Base-by-base conservation (phyloP, 2,329 filamentous ascomycete species). In the Aspergillus versicolor region DNA sequence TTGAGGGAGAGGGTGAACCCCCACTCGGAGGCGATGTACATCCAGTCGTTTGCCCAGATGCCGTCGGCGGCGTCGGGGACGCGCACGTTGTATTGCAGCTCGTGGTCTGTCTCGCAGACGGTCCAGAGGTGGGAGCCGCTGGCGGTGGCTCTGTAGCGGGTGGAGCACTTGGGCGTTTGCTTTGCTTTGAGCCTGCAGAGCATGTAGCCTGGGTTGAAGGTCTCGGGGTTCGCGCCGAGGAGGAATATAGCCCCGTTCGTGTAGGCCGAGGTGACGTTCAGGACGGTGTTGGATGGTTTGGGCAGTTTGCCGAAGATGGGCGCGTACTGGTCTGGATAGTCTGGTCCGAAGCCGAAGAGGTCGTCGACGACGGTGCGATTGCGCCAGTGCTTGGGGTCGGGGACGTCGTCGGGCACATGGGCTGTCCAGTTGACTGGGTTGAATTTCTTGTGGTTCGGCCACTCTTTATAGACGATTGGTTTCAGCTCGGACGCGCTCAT, bases 121-220 rank as follows among this genome's bases (percentile, higher is more conserved):
- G 86, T 82, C 32, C 74, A 75, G 69, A 93, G 80, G 9, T 73
- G 75, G 0, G 84, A 85, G 2, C 89, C 88, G 2, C 73, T 76
- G 5, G 78, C 79, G 0, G 84, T 83, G 0, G 83, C 73, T 19
- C 66, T 61, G 53, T 77, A 88, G 4, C 72, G 71, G 0, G 90
- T 92, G 0, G 84, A 87, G 70, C 90, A 94, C 12, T 82, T 76
- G 0, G 86, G 79, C 0, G 87, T 85, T 1, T 85, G 70, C 62
- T 85, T 86, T 0, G 85, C 88, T 21, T 83, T 82, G 13, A 92
- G 70, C 42, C 87, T 79, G 67, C 90, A 94, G 0, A 94, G 73
- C 0, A 86, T 84, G 66, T 88, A 92, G 30, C 84, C 78, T 1
- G 74, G 66, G 1, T 46, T 0, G 4, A 60, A 43, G 34, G 64